These are phyloP conservation scores for Creolimax fragrantissima DNA, from an alignment of 78 protist genomes.

Conservation along the genomic window DNA sequence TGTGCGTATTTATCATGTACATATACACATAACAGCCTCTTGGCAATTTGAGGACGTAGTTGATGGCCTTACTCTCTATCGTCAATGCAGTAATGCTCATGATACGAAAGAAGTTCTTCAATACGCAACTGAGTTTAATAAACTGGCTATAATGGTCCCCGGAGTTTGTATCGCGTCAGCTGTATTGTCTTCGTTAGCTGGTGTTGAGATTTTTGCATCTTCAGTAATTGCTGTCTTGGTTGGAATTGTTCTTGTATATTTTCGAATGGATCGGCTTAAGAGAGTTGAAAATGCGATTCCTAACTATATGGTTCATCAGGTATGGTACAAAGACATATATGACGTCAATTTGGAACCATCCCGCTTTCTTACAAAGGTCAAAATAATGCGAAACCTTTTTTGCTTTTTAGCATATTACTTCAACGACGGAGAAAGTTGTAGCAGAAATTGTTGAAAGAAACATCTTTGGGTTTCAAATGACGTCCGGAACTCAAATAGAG, in stretches of 20 bases:
- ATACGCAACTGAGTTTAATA: too few species aligned
- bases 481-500: neutral
- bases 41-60: neutral
- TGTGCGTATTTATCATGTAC: too few species aligned
- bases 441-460: neutral
- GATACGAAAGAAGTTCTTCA: neutral
- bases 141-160: too few species aligned
- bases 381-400: too few species aligned
- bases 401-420: neutral
- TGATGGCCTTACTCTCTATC: neutral
- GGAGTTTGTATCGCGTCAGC: too few species aligned
- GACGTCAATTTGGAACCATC: too few species aligned
- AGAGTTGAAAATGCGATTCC: neutral
- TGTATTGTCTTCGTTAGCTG: too few species aligned
- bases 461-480: neutral
- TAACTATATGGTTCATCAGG: neutral
- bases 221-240: neutral
- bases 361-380: too few species aligned
- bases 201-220: neutral
- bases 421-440: neutral
- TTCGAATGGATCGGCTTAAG: neutral
- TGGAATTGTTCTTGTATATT: too few species aligned
- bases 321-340: too few species aligned
- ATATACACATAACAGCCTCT: neutral
- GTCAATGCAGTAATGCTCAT: neutral